Percentiles rank a stretch among this genome's conserved stretches.
Evolutionary conservation across 306 rosid genomes (phyloP).

Genomic region (Medicago arabica): DNA sequence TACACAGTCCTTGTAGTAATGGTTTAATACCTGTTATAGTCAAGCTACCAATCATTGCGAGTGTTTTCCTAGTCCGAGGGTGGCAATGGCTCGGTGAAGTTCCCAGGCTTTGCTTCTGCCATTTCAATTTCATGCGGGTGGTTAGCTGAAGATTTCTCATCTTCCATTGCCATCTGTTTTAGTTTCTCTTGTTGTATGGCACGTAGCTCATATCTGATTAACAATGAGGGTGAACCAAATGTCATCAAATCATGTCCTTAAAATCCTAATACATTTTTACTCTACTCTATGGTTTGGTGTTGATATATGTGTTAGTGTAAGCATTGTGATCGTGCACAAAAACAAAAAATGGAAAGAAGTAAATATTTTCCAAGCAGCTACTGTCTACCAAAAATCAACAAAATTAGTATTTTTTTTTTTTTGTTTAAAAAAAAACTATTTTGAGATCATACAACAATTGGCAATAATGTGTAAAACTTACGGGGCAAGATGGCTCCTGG

Average conservation of each 20-base stretch:
- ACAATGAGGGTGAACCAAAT: slow-evolving; percentile 26
- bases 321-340: slow-evolving; percentile 13
- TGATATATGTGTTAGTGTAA: not conserved
- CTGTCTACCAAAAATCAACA: not conserved
- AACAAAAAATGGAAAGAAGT: slow-evolving; percentile 5
- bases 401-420: too few relatives aligned
- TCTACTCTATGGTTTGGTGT: not conserved
- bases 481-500: slow-evolving; percentile 71
- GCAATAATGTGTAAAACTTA: slow-evolving; percentile 54
- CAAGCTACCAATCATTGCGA: slow-evolving; percentile 27
- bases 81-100: slow-evolving; percentile 42
- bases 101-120: slow-evolving; percentile 66
- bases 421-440: too few relatives aligned
- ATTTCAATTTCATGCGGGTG: slow-evolving; percentile 74
- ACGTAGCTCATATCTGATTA: slow-evolving; percentile 77
- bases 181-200: slow-evolving; percentile 67
- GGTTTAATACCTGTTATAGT: slow-evolving; percentile 31
- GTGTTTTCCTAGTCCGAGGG: slow-evolving; percentile 47
- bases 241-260: slow-evolving; percentile 2
- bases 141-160: slow-evolving; percentile 57
- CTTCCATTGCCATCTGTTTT: slow-evolving; percentile 61
- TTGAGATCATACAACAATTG: slow-evolving; percentile 11
- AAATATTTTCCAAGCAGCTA: slow-evolving; percentile 23
- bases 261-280: slow-evolving; percentile 15
- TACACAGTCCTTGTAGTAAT: not conserved